Evolutionary conservation across 1,284 basidiomycete genomes (phyloP), one percentile per base, ranked within the genome.

Genomic region (Tilletia indica): DNA sequence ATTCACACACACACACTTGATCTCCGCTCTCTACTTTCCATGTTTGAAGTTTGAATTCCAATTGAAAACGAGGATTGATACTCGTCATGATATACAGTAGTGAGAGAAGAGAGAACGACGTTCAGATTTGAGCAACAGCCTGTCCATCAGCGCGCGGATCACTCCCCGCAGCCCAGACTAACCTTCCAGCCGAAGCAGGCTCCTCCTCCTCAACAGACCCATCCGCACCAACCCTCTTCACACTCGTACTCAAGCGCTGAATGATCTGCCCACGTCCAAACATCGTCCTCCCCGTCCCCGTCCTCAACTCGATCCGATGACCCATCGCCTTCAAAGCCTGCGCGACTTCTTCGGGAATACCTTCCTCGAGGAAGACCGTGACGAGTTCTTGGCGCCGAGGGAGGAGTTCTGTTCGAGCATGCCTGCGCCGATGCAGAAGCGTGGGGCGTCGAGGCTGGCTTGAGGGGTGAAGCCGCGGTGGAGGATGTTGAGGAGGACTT

Each of bases 381-480:
- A 91, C 1, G 58, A 63, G 25, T 31, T 63, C 58, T 63, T 63
- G 25, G 25, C 92, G 68, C 91, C 88, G 78, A 75, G 83, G 4
- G 82, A 87, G 0, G 89, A 19, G 16, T 12, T 4, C 19, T 21
- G 86, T 73, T 92, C 90, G 0, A 92, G 91, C 77, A 88, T 88
- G 25, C 92, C 92, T 3, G 93, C 89, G 25, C 93, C 76, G 93
- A 97, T 95, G 84, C 94, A 97, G 87, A 97, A 96, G n/a, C 94
- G 89, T 3, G 94, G 94, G 0, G 94, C 92, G 85, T 97, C 96
- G 51, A 97, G 88, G 0, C 79, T 78, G 12, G 73, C 73, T 66
- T 81, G 80, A 6, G 93, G 89, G 3, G 89, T 91, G 83, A 90
- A 92, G 0, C 94, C 94, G 68, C 93, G 89, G 66, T 85, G 84